Evolutionary conservation across 2,329 filamentous ascomycete genomes (phyloP).

Genomic region (Aquanectria penicillioides): DNA sequence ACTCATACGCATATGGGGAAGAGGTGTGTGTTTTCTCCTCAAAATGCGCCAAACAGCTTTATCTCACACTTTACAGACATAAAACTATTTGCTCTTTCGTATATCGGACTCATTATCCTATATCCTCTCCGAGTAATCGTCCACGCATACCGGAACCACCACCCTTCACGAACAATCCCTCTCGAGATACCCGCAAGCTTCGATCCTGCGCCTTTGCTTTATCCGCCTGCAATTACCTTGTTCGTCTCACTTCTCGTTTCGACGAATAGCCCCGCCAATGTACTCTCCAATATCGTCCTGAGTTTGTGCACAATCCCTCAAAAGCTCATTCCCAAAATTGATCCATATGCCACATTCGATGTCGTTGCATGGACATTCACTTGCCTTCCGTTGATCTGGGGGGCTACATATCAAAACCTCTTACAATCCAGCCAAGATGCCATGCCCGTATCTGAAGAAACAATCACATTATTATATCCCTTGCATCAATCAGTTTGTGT

Average conservation of each 20-base stretch:
- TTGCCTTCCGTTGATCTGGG: conserved; percentile 69
- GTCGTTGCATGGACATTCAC: conserved; percentile 83
- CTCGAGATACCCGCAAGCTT: conserved; percentile 77
- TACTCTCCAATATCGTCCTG: conserved; percentile 85
- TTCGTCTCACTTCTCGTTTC: conserved; percentile 81
- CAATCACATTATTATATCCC: conserved; percentile 76
- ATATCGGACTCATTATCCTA: conserved; percentile 54
- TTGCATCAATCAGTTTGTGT: conserved; percentile 81
- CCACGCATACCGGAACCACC: conserved; percentile 56
- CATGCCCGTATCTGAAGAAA: conserved; percentile 61
- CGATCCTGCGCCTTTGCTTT: conserved; percentile 91
- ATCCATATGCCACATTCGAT: conserved; percentile 66
- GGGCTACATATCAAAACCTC: conserved; percentile 26
- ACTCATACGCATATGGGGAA: conserved; percentile 57
- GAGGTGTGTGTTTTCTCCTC: conserved; percentile 52
- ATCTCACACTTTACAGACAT: conserved; percentile 52
- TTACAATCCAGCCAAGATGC: conserved; percentile 47
- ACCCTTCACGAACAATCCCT: conserved; percentile 50
- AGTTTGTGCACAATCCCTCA: conserved; percentile 81
- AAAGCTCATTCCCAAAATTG: conserved; percentile 73
- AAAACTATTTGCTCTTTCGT: conserved; percentile 48
- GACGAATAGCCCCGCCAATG: conserved; percentile 64
- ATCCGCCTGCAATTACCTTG: conserved; percentile 80
- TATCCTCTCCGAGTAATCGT: conserved; percentile 70
- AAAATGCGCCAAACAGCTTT: too few relatives aligned